Conservation (phyloP, 2,329 filamentous ascomycete genomes). For the Botryosphaeria agaves region DNA sequence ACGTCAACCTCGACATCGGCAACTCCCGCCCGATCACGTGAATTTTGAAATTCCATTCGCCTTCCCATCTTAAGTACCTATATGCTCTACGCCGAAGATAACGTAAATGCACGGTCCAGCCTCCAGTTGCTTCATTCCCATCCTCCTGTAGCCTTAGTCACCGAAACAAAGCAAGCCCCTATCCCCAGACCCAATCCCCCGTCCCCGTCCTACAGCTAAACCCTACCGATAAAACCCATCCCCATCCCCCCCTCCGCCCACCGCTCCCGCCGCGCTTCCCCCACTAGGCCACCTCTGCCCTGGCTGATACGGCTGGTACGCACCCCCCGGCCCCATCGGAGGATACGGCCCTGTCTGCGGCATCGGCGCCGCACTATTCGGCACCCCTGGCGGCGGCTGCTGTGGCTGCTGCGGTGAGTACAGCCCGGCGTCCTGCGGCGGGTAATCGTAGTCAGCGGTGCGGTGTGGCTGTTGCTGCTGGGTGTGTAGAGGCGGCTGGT, state of each 20-base stretch:
- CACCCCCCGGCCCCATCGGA: conserved; percentile 10
- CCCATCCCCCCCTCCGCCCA: conserved; percentile 10
- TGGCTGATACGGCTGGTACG: conserved; percentile 12
- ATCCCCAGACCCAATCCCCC: too few relatives aligned
- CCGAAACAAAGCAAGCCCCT: too few relatives aligned
- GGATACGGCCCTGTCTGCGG: conserved; percentile 7
- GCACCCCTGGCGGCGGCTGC: conserved; percentile 15
- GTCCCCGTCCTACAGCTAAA: too few relatives aligned
- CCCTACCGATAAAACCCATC: conserved; percentile 16
- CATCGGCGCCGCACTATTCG: conserved; percentile 6
- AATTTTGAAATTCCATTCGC: too few relatives aligned
- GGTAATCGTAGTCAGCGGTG: conserved; percentile 8
- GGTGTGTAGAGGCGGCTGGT: conserved; percentile 5
- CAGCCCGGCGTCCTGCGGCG: conserved; percentile 8
- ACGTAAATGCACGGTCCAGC: too few relatives aligned
- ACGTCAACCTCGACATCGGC: too few relatives aligned
- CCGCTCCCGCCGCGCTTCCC: conserved; percentile 7
- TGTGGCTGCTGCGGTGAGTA: conserved; percentile 8
- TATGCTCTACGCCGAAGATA: too few relatives aligned
- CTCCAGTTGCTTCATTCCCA: too few relatives aligned
- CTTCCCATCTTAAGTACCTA: too few relatives aligned
- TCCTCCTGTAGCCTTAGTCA: too few relatives aligned
- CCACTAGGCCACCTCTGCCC: conserved; percentile 6
- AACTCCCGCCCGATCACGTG: too few relatives aligned
- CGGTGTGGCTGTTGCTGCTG: conserved; percentile 8